These are phyloP conservation scores for Diaporthe vaccinii DNA, from an alignment of 2,329 filamentous ascomycete genomes.

Conservation along the genomic window DNA sequence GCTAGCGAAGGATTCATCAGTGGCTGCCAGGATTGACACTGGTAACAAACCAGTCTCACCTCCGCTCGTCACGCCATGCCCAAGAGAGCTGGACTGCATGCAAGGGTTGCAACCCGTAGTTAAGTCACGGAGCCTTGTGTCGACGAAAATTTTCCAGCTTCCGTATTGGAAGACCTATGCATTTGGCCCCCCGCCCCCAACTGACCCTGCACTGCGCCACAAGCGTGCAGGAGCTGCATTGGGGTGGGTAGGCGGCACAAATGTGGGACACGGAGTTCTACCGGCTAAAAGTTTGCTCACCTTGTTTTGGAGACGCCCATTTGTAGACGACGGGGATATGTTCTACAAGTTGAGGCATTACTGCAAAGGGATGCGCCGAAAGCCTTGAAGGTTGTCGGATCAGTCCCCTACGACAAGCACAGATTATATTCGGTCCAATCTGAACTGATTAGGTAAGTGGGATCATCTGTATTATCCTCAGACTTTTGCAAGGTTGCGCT, in stretches of 20 bases:
- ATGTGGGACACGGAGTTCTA: too few relatives aligned
- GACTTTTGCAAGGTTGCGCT: too few relatives aligned
- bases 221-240: slow-evolving; percentile 4
- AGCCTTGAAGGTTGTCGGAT: too few relatives aligned
- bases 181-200: neutral
- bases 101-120: neutral
- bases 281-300: too few relatives aligned
- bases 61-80: neutral
- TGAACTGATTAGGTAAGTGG: too few relatives aligned
- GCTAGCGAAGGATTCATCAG: neutral
- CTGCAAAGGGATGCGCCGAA: too few relatives aligned
- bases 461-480: too few relatives aligned
- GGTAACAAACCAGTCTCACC: neutral
- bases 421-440: too few relatives aligned
- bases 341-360: too few relatives aligned
- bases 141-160: neutral
- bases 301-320: too few relatives aligned
- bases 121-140: neutral
- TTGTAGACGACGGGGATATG: too few relatives aligned
- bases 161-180: slow-evolving; percentile 1
- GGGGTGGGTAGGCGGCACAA: neutral
- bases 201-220: neutral
- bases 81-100: neutral
- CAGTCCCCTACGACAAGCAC: too few relatives aligned
- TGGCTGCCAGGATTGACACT: neutral